Evolutionary conservation across 2,329 filamentous ascomycete genomes (phyloP).

Genomic region (Exophiala viscosa): DNA sequence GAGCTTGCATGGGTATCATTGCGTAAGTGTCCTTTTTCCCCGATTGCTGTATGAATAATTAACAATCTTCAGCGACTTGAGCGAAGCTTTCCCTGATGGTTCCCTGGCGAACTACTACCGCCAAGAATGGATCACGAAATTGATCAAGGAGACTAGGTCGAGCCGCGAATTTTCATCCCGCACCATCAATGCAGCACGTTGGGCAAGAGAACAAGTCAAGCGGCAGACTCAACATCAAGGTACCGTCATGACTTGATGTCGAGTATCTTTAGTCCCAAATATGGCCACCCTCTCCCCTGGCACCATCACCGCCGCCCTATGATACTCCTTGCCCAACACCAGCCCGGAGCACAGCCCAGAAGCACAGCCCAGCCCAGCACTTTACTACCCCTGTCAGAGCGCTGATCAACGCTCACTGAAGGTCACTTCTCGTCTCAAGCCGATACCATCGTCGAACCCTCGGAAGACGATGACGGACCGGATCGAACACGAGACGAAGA

Average conservation of each 20-base stretch:
- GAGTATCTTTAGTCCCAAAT: conserved; percentile 13
- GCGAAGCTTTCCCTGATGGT: conserved; percentile 87
- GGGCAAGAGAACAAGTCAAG: conserved; percentile 97
- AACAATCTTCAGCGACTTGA: conserved; percentile 68
- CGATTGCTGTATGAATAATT: conserved; percentile 31
- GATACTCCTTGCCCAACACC: conserved; percentile 14
- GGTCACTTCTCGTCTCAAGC: conserved; percentile 25
- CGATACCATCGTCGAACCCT: conserved; percentile 11
- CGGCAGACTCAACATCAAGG: conserved; percentile 55
- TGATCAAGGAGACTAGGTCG: conserved; percentile 87
- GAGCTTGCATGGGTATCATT: conserved; percentile 95
- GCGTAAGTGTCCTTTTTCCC: conserved; percentile 59
- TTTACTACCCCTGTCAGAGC: conserved; percentile 20
- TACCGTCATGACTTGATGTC: conserved; percentile 29
- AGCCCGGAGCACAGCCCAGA: conserved; percentile 19
- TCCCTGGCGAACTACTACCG: conserved; percentile 82
- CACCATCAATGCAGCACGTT: conserved; percentile 91
- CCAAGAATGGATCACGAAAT: conserved; percentile 79
- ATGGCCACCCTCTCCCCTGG: conserved; percentile 18
- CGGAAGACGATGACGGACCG: conserved; percentile 18
- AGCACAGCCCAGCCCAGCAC: conserved; percentile 6
- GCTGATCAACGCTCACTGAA: conserved; percentile 24
- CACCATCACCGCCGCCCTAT: conserved; percentile 13
- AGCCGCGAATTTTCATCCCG: conserved; percentile 82
- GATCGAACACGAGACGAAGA: conserved; percentile 13